Conservation (phyloP, 208 protist genomes). For the Naegleria fowleri region DNA sequence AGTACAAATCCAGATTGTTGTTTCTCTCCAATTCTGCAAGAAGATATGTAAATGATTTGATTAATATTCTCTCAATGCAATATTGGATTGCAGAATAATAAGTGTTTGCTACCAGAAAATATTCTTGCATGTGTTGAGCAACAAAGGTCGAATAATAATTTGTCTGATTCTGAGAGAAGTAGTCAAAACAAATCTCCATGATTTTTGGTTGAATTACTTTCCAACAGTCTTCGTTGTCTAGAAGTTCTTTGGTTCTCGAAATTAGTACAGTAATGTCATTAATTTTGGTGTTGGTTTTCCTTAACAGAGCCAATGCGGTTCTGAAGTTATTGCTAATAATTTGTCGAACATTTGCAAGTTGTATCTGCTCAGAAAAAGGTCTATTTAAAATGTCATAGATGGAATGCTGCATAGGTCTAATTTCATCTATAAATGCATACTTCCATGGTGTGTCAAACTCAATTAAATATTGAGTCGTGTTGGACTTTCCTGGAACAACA, state of each 20-base stretch:
- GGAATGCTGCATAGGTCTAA: neutral
- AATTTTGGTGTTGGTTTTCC: neutral
- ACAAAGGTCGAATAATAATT: neutral
- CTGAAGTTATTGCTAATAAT: neutral
- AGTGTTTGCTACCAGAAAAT: neutral
- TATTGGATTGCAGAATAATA: neutral
- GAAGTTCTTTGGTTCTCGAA: neutral
- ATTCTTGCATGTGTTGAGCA: neutral
- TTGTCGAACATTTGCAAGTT: neutral
- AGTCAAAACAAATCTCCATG: neutral
- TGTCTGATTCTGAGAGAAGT: neutral
- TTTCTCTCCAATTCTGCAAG: slow-evolving; percentile 12
- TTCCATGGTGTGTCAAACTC: slow-evolving; percentile 1
- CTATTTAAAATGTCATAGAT: neutral
- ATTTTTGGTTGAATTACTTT: neutral
- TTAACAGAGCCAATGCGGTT: neutral
- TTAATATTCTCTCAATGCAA: neutral
- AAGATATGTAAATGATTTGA: neutral
- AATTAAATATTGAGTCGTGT: neutral
- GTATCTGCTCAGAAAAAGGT: neutral
- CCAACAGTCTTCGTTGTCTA: neutral
- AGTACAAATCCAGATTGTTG: neutral
- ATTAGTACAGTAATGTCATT: neutral
- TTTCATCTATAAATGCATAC: slow-evolving; percentile 16
- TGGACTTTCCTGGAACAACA: neutral